Evolutionary conservation across 768 basidiomycete species (phyloP).

Genomic region (Auricularia heimuer): DNA sequence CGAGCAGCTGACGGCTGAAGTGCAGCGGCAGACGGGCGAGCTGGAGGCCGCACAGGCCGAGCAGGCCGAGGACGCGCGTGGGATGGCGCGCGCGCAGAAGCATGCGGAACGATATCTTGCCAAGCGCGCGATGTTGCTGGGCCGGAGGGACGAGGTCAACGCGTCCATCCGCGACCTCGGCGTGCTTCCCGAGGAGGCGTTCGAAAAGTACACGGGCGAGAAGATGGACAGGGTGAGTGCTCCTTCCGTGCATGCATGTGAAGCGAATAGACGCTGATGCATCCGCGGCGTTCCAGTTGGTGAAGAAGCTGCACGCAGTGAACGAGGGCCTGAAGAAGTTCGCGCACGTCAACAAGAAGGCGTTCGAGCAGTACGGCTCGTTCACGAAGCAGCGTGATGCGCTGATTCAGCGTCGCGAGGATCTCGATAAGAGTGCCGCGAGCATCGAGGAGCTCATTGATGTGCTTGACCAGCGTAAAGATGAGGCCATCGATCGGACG

Average conservation of each 20-base stretch:
- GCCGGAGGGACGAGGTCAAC: conserved; percentile 88
- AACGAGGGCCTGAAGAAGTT: conserved; percentile 95
- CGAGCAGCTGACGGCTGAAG: conserved; percentile 48
- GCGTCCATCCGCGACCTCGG: conserved; percentile 93
- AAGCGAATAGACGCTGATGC: not conserved
- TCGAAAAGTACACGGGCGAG: conserved; percentile 84
- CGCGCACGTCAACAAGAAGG: conserved; percentile 98
- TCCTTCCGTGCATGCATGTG: not conserved
- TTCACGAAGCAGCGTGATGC: conserved; percentile 97
- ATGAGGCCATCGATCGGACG: conserved; percentile 96
- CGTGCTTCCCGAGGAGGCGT: conserved; percentile 94
- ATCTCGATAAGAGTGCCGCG: conserved; percentile 78
- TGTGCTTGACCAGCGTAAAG: conserved; percentile 91
- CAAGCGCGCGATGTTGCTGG: conserved; percentile 76
- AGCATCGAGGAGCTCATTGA: conserved; percentile 91
- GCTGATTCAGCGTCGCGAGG: conserved; percentile 74
- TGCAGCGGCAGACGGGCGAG: conserved; percentile 55
- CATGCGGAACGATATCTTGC: conserved; percentile 89
- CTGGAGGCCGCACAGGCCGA: conserved; percentile 72
- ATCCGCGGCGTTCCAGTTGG: conserved; percentile 43
- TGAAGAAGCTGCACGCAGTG: conserved; percentile 84
- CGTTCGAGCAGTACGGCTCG: conserved; percentile 95
- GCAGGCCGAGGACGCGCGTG: conserved; percentile 78
- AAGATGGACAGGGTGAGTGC: conserved; percentile 72
- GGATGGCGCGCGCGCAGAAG: conserved; percentile 87